These are phyloP conservation scores for Delitschia confertaspora DNA, from an alignment of 495 filamentous ascomycete species.

Conservation along the genomic window DNA sequence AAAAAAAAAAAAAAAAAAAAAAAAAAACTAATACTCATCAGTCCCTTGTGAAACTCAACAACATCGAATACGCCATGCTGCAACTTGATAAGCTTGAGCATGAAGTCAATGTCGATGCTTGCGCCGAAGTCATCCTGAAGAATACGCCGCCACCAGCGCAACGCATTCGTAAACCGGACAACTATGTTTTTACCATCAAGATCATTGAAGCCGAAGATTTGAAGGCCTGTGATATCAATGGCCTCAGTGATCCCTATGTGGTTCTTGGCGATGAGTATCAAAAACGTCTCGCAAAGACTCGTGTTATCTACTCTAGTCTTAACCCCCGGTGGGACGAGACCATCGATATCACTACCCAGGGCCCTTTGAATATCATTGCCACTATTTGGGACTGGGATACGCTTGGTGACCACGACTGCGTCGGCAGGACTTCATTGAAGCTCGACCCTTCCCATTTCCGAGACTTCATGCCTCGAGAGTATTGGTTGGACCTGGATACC, in stretches of 20 bases:
- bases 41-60: conserved; percentile 97
- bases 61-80: conserved; percentile 84
- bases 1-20: too few relatives aligned
- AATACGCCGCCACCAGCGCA: conserved; percentile 52
- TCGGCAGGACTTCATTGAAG: conserved; percentile 89
- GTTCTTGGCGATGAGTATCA: conserved; percentile 96
- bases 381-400: conserved; percentile 99
- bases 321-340: conserved; percentile 98
- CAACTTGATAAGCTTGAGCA: conserved; percentile 84
- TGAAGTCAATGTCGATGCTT: conserved; percentile 87
- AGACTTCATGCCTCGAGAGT: conserved; percentile 89
- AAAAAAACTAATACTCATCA: conserved; percentile 36
- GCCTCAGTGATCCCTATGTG: conserved; percentile 92
- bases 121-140: conserved; percentile 68
- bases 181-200: conserved; percentile 98
- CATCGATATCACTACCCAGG: conserved; percentile 87
- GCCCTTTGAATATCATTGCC: conserved; percentile 85
- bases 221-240: conserved; percentile 93
- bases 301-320: conserved; percentile 81
- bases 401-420: conserved; percentile 94
- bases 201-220: conserved; percentile 98
- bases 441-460: conserved; percentile 91
- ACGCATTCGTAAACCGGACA: conserved; percentile 47
- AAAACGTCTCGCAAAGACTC: conserved; percentile 91
- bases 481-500: conserved; percentile 95